Evolutionary conservation across 139 green algal genomes (phyloP).

Genomic region (Gonium pectorale): DNA sequence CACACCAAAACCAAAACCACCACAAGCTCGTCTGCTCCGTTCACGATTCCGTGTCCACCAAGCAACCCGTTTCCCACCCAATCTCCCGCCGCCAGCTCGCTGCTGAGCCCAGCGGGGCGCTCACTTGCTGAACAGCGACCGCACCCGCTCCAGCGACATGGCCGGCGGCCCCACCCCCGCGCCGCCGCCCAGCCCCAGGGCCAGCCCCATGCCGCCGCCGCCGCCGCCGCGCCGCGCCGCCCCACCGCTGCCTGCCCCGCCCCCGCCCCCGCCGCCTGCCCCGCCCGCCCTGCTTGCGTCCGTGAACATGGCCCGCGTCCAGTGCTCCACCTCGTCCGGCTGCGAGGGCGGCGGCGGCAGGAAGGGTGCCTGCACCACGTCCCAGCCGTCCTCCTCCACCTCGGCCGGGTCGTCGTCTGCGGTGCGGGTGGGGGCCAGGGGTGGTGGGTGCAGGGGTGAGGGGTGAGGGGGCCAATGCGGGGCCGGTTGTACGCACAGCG

Average conservation of each 20-base stretch:
- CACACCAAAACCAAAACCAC: too few species aligned
- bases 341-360: constrained; percentile 62
- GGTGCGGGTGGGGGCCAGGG: background rate
- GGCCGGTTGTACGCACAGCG: too few species aligned
- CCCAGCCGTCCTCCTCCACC: constrained; percentile 68
- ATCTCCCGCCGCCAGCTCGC: too few species aligned
- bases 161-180: background rate
- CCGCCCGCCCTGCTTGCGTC: background rate
- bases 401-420: constrained; percentile 40
- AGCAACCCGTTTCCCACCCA: too few species aligned
- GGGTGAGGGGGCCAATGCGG: background rate
- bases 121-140: constrained; percentile 39
- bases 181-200: background rate
- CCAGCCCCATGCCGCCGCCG: background rate
- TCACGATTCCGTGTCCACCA: too few species aligned
- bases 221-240: background rate
- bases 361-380: constrained; percentile 59
- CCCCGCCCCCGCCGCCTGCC: background rate
- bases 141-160: constrained; percentile 25
- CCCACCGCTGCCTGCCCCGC: background rate
- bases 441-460: background rate
- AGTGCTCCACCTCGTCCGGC: constrained; percentile 77
- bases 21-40: too few species aligned
- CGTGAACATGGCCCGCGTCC: constrained; percentile 65
- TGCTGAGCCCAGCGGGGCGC: too few species aligned